Conservation (phyloP, 768 basidiomycete genomes). For the Termitomyces sp. region DNA sequence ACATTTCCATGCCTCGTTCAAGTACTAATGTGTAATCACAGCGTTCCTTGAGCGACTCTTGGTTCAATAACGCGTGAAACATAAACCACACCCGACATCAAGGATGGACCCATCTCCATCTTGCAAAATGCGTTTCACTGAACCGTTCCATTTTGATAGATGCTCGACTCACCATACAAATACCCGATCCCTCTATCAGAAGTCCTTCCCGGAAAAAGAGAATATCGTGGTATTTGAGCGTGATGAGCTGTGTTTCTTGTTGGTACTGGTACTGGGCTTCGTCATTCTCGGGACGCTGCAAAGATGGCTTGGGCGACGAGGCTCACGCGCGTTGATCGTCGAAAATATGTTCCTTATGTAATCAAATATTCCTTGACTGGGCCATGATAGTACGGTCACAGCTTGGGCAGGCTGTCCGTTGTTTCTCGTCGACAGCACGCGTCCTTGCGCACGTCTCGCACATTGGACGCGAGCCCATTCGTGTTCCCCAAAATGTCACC, state of each 20-base stretch:
- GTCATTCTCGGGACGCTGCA: constrained; percentile 59
- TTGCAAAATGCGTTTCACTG: constrained; percentile 15
- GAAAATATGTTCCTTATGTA: constrained; percentile 1
- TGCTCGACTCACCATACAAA: constrained; percentile 26
- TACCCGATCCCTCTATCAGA: not conserved
- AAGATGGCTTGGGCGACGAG: constrained; percentile 57
- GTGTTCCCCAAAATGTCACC: constrained; percentile 35
- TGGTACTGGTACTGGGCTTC: too few relatives aligned
- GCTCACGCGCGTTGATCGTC: not conserved
- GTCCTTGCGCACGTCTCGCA: constrained; percentile 56
- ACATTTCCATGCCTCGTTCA: not conserved
- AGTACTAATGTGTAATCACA: not conserved
- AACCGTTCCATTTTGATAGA: not conserved
- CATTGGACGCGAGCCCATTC: constrained; percentile 56
- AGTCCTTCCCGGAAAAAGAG: not conserved
- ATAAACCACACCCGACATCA: not conserved
- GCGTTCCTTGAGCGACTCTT: not conserved
- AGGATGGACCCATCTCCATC: not conserved
- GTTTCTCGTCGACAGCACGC: constrained; percentile 46
- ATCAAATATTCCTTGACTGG: not conserved
- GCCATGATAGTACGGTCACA: constrained; percentile 28
- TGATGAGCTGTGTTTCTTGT: not conserved
- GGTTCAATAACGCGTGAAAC: not conserved
- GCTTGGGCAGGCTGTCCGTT: constrained; percentile 27
- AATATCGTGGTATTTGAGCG: too few relatives aligned